Evolutionary conservation across 202 grass and related monocot genomes (phyloP), one percentile per base, ranked within the genome.

Genomic region (Carex sylvatica): DNA sequence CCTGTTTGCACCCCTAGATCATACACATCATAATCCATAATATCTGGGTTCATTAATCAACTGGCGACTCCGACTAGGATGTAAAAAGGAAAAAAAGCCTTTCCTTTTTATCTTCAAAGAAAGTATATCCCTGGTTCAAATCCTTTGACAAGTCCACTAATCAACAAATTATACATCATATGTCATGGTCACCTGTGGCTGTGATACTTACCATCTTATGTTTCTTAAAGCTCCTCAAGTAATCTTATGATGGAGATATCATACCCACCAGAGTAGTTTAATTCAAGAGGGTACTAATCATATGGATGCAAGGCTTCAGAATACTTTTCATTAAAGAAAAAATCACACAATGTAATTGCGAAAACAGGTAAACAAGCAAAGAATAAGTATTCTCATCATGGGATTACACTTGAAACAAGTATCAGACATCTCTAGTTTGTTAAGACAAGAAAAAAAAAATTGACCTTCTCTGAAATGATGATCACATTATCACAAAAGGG

Each of bases 341-440:
- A 75, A 31, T 28, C 6, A 53, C 22, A 75, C 71, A 53, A 74
- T 10, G 24, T 18, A 53, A 67, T 18, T 36, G 30, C 18, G 64
- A n/a, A 67, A 26, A 74, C 10, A 74, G 53, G 20, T 51, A 16
- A 80, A 56, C 62, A 61, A 24, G 59, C 28, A 63, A 61, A 40
- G 16, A 63, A 80, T 63, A 46, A 23, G 14, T 35, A 42, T 19
- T 46, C 33, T 64, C 31, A 80, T 64, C 16, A 80, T 64, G 16
- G 18, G 18, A 80, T 80, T 60, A 80, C 62, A 46, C 2, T 80
- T 61, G 38, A 80, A 75, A 80, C 35, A 65, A 65, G 38, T 65
- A 80, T 77, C 24, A 77, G 3, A 77, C 18, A 74, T 23, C 46
- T 51, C 70, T 74, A 74, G 4, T 53, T 77, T 77, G 73, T 77